phyloP scores from a whole-genome alignment of 1,284 basidiomycete species.

The Cutaneotrichosporon cyanovorans region DNA sequence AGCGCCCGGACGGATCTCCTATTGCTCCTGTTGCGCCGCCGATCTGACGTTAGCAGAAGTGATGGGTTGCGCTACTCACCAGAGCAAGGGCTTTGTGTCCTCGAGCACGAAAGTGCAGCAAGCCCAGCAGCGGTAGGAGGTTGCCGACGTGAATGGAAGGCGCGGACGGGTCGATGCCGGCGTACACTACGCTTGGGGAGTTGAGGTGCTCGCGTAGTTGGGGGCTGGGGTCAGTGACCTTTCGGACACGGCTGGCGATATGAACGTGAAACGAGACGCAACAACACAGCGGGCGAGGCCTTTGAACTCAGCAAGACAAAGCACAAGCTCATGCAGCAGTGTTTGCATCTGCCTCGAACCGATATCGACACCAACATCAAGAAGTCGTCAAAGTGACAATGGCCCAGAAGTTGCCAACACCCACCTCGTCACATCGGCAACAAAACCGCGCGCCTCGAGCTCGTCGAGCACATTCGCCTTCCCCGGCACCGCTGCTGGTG shows the following conservation, averaged over 20 bases:
- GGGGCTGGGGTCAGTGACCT: conserved; percentile 21
- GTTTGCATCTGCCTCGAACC: too few relatives aligned
- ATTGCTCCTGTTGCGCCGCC: conserved; percentile 95
- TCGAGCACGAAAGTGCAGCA: conserved; percentile 76
- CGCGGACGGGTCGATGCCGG: conserved; percentile 89
- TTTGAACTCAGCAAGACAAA: too few relatives aligned
- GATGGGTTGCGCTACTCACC: conserved; percentile 48
- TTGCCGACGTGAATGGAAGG: conserved; percentile 86
- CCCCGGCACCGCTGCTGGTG: neutral
- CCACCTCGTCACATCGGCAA: conserved; percentile 47
- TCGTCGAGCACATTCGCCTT: conserved; percentile 37
- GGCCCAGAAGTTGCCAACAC: too few relatives aligned
- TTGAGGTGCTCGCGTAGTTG: conserved; percentile 31
- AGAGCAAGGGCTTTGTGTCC: conserved; percentile 78
- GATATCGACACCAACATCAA: too few relatives aligned
- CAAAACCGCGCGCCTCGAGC: conserved; percentile 46
- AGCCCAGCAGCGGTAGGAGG: conserved; percentile 73
- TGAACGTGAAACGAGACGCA: neutral
- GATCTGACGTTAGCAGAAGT: conserved; percentile 53
- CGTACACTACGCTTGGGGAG: conserved; percentile 58
- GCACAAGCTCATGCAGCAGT: too few relatives aligned
- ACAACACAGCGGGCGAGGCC: neutral
- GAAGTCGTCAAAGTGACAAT: too few relatives aligned
- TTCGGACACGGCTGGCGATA: too few relatives aligned
- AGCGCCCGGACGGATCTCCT: conserved; percentile 89